Evolutionary conservation across 192 early-diverging fungal genomes (phyloP).

Genomic region (Funneliformis mosseae): DNA sequence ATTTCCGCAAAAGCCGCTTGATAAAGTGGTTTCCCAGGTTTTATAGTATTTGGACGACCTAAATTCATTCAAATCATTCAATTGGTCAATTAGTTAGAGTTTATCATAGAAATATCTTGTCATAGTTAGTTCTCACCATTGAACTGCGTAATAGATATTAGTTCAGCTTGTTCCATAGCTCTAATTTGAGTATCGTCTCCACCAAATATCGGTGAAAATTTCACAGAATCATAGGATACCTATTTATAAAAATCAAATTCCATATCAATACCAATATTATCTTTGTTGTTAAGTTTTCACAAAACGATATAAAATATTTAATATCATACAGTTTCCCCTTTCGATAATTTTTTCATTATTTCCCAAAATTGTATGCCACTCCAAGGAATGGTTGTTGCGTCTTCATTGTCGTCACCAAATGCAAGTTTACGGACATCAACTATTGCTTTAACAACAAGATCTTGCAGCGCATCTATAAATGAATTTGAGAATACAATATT

Average conservation of each 20-base stretch:
- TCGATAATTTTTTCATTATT: constrained; percentile 71
- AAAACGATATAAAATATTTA: neutral
- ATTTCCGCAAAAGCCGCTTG: constrained; percentile 79
- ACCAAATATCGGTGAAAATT: constrained; percentile 80
- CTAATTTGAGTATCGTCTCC: constrained; percentile 79
- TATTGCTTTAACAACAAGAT: constrained; percentile 78
- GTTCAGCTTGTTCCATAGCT: constrained; percentile 87
- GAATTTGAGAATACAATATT: constrained; percentile 19
- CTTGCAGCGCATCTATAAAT: constrained; percentile 70
- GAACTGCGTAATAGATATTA: constrained; percentile 78
- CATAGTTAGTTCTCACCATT: constrained; percentile 67
- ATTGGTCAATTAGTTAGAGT: neutral
- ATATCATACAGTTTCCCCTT: neutral
- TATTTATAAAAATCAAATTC: constrained; percentile 28
- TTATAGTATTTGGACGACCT: constrained; percentile 82
- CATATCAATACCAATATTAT: neutral
- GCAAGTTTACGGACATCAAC: constrained; percentile 89
- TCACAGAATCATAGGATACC: constrained; percentile 83
- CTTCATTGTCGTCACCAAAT: constrained; percentile 66
- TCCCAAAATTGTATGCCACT: constrained; percentile 90
- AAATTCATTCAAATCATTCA: constrained; percentile 11
- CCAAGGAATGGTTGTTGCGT: constrained; percentile 61
- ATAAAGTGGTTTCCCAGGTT: constrained; percentile 84
- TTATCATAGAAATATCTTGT: too few species aligned
- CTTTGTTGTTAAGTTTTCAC: neutral